Evolutionary conservation across 164 flowering plant genomes (phyloP).

Genomic region (Vitis rotundifolia): DNA sequence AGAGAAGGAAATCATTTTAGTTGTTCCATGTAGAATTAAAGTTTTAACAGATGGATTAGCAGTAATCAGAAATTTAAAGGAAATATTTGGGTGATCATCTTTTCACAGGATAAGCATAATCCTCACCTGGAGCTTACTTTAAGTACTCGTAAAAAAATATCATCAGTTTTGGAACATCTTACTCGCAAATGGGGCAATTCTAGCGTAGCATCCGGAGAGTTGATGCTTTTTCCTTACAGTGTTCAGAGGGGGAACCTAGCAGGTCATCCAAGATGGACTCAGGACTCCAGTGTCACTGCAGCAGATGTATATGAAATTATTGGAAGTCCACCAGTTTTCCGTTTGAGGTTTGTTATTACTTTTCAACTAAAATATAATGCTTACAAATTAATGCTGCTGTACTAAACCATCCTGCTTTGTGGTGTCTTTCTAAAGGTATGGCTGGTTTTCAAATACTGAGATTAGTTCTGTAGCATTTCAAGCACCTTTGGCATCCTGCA

Average conservation of each 20-base stretch:
- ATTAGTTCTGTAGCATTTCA: conserved; percentile 25
- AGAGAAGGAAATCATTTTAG: background rate
- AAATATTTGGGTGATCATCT: conserved; percentile 7
- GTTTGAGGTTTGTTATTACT: conserved; percentile 63
- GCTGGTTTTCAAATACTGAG: conserved; percentile 69
- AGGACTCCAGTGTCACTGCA: conserved; percentile 70
- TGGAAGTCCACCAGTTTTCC: conserved; percentile 83
- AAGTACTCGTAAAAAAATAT: conserved; percentile 86
- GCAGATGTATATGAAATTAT: conserved; percentile 70
- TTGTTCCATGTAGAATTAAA: conserved; percentile 1
- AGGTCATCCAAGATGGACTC: conserved; percentile 68
- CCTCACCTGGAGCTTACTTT: conserved; percentile 93
- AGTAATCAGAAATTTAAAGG: background rate
- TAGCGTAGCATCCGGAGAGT: conserved; percentile 65
- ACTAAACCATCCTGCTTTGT: conserved; percentile 1
- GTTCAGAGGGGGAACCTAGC: conserved; percentile 55
- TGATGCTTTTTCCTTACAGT: conserved; percentile 78
- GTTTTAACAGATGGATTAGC: background rate
- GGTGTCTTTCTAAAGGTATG: conserved; percentile 63
- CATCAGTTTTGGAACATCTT: conserved; percentile 92
- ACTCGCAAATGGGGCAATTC: conserved; percentile 93
- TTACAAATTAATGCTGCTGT: background rate
- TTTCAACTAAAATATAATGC: background rate
- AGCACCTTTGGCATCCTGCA: conserved; percentile 23
- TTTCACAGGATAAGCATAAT: conserved; percentile 80